A percentile compares a stretch with the other conserved stretches of the same genome.
phyloP scores from a whole-genome alignment of 2,329 filamentous ascomycete genomes.

The Torrubiellomyces zombiae region DNA sequence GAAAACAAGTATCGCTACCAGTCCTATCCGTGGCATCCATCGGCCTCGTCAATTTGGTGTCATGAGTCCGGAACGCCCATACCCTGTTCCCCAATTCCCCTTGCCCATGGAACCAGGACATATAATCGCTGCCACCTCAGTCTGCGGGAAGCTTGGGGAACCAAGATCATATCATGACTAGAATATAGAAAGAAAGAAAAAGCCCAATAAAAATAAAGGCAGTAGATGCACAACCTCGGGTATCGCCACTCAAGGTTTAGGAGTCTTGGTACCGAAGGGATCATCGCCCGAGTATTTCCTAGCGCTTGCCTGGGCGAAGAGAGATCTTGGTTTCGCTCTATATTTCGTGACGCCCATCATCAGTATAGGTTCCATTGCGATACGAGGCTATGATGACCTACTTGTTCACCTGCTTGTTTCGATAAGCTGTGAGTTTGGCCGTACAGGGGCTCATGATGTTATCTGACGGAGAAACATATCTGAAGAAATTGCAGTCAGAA shows the following conservation, averaged over 20 bases:
- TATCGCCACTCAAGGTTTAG: conserved; percentile 11
- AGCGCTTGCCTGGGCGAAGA: conserved; percentile 48
- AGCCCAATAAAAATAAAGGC: conserved; percentile 2
- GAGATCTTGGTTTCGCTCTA: conserved; percentile 49
- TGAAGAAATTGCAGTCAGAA: conserved; percentile 27
- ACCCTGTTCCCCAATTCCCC: too few species aligned
- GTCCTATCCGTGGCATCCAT: too few species aligned
- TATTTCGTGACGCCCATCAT: too few species aligned
- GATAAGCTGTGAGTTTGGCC: conserved; percentile 65
- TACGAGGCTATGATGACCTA: conserved; percentile 24
- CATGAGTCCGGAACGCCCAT: conserved; percentile 3
- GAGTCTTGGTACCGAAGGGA: conserved; percentile 20
- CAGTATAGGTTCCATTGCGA: conserved; percentile 7
- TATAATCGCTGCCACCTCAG: too few species aligned
- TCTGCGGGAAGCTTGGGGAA: conserved; percentile 7
- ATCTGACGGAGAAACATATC: conserved; percentile 74
- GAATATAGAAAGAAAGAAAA: conserved; percentile 4
- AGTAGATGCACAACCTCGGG: background rate
- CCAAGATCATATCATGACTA: too few species aligned
- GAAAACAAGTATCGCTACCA: too few species aligned
- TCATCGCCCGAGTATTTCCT: conserved; percentile 40
- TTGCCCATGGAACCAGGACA: too few species aligned
- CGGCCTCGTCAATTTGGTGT: conserved; percentile 1
- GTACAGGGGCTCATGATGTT: conserved; percentile 77
- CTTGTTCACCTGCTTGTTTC: conserved; percentile 68